phyloP scores from a whole-genome alignment of 768 basidiomycete genomes.

The Sarcodon sp. region DNA sequence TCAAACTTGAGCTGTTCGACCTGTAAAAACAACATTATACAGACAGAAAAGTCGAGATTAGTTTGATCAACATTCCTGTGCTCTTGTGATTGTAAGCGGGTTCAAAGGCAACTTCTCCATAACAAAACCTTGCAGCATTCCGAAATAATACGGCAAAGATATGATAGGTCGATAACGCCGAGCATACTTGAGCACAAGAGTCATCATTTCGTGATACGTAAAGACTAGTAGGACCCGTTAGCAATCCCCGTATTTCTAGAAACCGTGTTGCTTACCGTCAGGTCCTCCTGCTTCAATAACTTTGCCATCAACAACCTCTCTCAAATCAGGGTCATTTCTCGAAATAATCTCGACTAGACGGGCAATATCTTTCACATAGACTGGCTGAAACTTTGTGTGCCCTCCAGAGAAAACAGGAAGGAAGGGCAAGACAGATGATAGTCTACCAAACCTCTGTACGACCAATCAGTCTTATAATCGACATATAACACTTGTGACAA shows the following conservation, averaged over 20 bases:
- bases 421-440: constrained; percentile 51
- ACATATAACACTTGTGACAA: constrained; percentile 8
- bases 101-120: constrained; percentile 52
- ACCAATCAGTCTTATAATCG: background rate
- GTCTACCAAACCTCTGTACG: constrained; percentile 43
- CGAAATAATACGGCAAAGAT: constrained; percentile 50
- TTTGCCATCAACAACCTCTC: constrained; percentile 23
- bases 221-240: constrained; percentile 35
- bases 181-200: constrained; percentile 43
- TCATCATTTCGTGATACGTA: constrained; percentile 57
- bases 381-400: constrained; percentile 51
- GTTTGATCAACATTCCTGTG: constrained; percentile 35
- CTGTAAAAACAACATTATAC: constrained; percentile 18
- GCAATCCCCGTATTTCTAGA: constrained; percentile 18
- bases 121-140: constrained; percentile 50
- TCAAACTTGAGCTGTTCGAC: constrained; percentile 49
- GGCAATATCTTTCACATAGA: constrained; percentile 61
- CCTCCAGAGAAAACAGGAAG: constrained; percentile 74
- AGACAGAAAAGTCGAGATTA: background rate
- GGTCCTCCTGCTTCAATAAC: constrained; percentile 37
- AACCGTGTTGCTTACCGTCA: constrained; percentile 27
- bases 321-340: constrained; percentile 27
- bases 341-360: constrained; percentile 44
- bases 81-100: constrained; percentile 55
- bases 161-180: constrained; percentile 42